Evolutionary conservation across 441 rosid species (phyloP).

Genomic region (Theobroma grandiflorum): DNA sequence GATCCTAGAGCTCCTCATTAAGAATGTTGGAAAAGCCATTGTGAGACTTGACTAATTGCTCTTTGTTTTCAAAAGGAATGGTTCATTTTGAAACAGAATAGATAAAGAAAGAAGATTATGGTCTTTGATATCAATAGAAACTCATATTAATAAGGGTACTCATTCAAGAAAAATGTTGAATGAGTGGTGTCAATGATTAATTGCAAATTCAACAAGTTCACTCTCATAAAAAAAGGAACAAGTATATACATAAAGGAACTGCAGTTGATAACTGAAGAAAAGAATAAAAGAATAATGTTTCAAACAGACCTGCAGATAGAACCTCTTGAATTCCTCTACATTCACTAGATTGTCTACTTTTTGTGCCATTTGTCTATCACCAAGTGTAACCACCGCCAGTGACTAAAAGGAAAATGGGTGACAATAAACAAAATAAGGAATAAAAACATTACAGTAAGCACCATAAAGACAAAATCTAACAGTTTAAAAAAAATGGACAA

Average conservation of each 20-base stretch:
- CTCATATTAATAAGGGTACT: neutral
- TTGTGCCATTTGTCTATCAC: constrained; percentile 98
- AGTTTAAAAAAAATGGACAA: neutral
- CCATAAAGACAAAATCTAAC: constrained; percentile 18
- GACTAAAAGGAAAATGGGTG: constrained; percentile 61
- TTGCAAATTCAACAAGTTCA: constrained; percentile 13
- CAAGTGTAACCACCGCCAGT: constrained; percentile 96
- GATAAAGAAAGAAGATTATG: neutral
- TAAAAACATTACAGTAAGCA: constrained; percentile 19
- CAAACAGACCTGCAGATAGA: constrained; percentile 93
- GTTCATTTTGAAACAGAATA: neutral
- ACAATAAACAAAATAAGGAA: constrained; percentile 20
- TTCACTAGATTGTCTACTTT: constrained; percentile 89
- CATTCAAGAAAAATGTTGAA: neutral
- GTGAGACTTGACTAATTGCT: too few relatives aligned
- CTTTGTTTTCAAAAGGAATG: too few relatives aligned
- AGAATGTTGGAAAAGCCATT: too few relatives aligned
- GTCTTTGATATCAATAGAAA: constrained; percentile 7
- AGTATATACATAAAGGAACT: neutral
- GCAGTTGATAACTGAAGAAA: constrained; percentile 24
- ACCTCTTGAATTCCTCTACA: constrained; percentile 92
- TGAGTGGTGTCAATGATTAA: constrained; percentile 5
- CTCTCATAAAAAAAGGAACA: constrained; percentile 1
- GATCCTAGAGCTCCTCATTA: too few relatives aligned
- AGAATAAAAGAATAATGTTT: constrained; percentile 19